Conservation (phyloP, 139 green algal genomes). For the Limnomonas spitsbergensis region DNA sequence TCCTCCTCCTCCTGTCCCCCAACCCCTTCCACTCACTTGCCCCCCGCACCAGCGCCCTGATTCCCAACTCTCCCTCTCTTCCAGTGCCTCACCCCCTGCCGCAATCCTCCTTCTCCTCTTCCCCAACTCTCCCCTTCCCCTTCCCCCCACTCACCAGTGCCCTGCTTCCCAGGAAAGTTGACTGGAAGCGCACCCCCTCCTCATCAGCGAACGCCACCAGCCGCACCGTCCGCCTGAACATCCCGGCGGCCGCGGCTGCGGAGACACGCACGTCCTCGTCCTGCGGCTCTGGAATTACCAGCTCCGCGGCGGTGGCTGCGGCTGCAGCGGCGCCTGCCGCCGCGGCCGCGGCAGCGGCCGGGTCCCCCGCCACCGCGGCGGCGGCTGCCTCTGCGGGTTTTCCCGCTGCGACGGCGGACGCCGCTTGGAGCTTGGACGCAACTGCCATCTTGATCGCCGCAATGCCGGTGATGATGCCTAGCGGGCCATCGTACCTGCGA, state of each 20-base stretch:
- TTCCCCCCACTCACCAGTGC: constrained; percentile 48
- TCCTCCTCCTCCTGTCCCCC: too few relatives aligned
- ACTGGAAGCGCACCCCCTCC: constrained; percentile 88
- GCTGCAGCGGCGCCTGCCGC: constrained; percentile 4
- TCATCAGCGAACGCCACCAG: constrained; percentile 90
- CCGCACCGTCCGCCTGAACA: constrained; percentile 17
- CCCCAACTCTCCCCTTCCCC: too few relatives aligned
- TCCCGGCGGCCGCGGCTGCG: background rate
- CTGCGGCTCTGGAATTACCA: background rate
- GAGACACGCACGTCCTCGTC: too few relatives aligned
- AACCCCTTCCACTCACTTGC: too few relatives aligned
- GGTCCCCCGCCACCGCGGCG: background rate
- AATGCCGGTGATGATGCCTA: constrained; percentile 83
- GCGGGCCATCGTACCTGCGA: constrained; percentile 73
- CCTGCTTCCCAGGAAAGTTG: constrained; percentile 85
- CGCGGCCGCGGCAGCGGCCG: background rate
- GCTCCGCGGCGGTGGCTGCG: background rate
- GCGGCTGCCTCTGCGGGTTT: background rate
- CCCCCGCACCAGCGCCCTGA: too few relatives aligned
- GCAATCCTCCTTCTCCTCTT: too few relatives aligned
- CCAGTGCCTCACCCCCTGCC: too few relatives aligned
- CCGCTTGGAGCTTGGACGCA: background rate
- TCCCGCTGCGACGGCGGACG: constrained; percentile 14
- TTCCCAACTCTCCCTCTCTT: too few relatives aligned
- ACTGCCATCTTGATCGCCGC: constrained; percentile 65